These are phyloP conservation scores for Lactuca saligna DNA, from an alignment of 129 eudicot genomes.

Conservation along the genomic window DNA sequence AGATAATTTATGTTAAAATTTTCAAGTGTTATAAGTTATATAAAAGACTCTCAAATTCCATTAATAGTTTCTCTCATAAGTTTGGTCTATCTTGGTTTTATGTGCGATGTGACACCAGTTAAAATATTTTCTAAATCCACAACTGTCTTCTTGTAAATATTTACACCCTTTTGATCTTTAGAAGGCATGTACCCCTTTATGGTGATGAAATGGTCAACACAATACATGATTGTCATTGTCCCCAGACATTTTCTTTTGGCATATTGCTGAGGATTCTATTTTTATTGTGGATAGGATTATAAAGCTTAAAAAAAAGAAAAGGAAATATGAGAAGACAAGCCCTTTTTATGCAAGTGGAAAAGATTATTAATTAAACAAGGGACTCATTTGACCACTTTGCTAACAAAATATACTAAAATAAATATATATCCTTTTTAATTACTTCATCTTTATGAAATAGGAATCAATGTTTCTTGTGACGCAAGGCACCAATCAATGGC, in stretches of 20 bases:
- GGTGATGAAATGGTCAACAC: slow-evolving; percentile 33
- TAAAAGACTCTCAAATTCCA: too few relatives aligned
- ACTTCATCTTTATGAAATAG: slow-evolving; percentile 18
- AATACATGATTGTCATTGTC: slow-evolving; percentile 27
- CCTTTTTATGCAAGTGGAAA: slow-evolving; percentile 44
- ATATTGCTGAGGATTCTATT: slow-evolving; percentile 28
- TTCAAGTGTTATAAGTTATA: too few relatives aligned
- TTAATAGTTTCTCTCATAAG: too few relatives aligned
- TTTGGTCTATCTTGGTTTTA: too few relatives aligned
- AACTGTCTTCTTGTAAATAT: background rate
- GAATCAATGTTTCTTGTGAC: slow-evolving; percentile 29
- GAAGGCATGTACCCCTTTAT: slow-evolving; percentile 25
- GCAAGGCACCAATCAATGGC: slow-evolving; percentile 39
- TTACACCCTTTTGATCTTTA: slow-evolving; percentile 12
- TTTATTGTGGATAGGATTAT: slow-evolving; percentile 35
- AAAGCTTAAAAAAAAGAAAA: slow-evolving; percentile 15
- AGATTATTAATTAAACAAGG: slow-evolving; percentile 27
- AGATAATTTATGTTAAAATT: too few relatives aligned
- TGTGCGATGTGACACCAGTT: too few relatives aligned
- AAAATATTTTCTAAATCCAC: too few relatives aligned
- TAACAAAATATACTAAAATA: slow-evolving; percentile 15
- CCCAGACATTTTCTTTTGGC: slow-evolving; percentile 20
- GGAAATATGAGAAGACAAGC: slow-evolving; percentile 31
- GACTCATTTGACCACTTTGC: slow-evolving; percentile 40
- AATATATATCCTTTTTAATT: slow-evolving; percentile 5